phyloP scores from a whole-genome alignment of 1,139 yeast species.

The Kodamaea derodonti region DNA sequence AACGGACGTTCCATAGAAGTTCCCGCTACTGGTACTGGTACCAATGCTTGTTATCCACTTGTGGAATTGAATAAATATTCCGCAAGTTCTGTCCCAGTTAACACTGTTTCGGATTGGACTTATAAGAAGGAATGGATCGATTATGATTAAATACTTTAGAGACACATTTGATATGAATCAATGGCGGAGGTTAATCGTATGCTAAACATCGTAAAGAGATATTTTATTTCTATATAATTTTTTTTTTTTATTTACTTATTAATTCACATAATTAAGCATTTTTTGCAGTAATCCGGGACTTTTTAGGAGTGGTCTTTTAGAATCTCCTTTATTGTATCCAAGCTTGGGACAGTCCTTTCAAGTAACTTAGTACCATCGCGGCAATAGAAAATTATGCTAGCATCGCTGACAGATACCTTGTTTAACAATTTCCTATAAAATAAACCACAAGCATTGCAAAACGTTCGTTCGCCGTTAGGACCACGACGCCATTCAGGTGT shows the following conservation, averaged over 20 bases:
- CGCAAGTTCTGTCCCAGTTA: constrained; percentile 41
- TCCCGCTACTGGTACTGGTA: constrained; percentile 14
- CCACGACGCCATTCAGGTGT: constrained; percentile 50
- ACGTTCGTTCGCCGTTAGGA: constrained; percentile 39
- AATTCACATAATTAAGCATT: too few species aligned
- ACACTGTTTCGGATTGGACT: constrained; percentile 34
- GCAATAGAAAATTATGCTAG: constrained; percentile 20
- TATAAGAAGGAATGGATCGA: constrained; percentile 34
- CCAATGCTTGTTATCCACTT: constrained; percentile 7
- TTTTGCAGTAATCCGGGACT: too few species aligned
- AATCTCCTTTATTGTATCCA: too few species aligned
- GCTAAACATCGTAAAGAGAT: too few species aligned
- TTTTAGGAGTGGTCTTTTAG: too few species aligned
- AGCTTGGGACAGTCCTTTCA: constrained; percentile 14
- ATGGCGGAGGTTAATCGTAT: too few species aligned
- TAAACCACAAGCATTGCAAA: constrained; percentile 47
- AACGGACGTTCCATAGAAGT: constrained; percentile 24
- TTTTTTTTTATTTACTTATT: too few species aligned
- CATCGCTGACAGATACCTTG: constrained; percentile 23
- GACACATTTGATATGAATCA: too few species aligned
- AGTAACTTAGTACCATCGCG: constrained; percentile 6
- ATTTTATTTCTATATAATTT: too few species aligned
- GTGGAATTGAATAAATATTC: constrained; percentile 17
- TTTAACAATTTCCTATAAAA: constrained; percentile 33
- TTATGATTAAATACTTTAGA: constrained; percentile 21